Evolutionary conservation across 2,329 filamentous ascomycete genomes (phyloP).

Genomic region (Drechslerella stenobrocha): DNA sequence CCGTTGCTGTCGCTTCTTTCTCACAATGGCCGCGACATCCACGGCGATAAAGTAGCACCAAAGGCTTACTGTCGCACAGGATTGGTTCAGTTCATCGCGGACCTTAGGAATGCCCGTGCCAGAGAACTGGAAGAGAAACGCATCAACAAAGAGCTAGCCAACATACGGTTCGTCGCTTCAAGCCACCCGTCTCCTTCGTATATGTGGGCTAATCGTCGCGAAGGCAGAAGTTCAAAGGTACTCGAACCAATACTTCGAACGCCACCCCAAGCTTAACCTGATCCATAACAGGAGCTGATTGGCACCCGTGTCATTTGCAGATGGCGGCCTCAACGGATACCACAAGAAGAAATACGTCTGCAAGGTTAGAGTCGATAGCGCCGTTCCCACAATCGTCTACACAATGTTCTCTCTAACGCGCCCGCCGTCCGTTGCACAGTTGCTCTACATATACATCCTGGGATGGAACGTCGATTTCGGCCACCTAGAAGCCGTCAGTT

Average conservation of each 20-base stretch:
- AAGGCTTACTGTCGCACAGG: conserved; percentile 58
- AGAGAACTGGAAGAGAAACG: conserved; percentile 97
- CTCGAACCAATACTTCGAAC: conserved; percentile 26
- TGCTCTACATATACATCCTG: conserved; percentile 98
- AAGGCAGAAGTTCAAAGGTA: conserved; percentile 90
- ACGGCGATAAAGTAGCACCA: conserved; percentile 12
- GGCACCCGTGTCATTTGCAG: conserved; percentile 56
- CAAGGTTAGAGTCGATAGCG: conserved; percentile 68
- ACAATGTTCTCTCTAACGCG: background rate
- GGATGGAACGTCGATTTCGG: conserved; percentile 99
- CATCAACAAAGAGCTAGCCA: conserved; percentile 98
- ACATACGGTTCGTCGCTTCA: conserved; percentile 70
- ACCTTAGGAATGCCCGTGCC: conserved; percentile 89
- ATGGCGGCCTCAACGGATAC: conserved; percentile 89
- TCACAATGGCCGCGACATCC: background rate
- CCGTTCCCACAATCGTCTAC: conserved; percentile 15
- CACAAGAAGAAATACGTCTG: conserved; percentile 99
- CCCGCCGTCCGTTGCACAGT: conserved; percentile 60
- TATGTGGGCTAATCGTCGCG: conserved; percentile 51
- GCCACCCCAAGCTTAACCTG: conserved; percentile 9
- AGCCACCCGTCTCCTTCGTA: background rate
- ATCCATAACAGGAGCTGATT: conserved; percentile 18
- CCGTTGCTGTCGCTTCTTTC: background rate
- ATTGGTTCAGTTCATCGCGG: conserved; percentile 96
- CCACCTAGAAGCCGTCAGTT: conserved; percentile 94